phyloP scores from a whole-genome alignment of 306 rosid genomes.

The Crotalaria pallida region DNA sequence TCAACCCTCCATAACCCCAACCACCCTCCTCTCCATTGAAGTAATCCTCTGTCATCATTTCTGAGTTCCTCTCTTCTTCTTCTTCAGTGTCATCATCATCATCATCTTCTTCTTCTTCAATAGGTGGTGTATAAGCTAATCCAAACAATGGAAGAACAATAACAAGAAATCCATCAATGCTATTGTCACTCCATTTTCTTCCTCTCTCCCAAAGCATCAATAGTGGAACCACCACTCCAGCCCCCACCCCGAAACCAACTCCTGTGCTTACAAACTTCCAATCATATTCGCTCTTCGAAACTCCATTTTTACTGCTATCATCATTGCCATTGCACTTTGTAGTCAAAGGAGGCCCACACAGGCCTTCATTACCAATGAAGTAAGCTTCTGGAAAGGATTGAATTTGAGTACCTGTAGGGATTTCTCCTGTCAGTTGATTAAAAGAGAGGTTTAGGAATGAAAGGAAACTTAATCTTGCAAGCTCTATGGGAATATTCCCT shows the following conservation, averaged over 20 bases:
- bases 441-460: slow-evolving; percentile 34
- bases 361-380: slow-evolving; percentile 27
- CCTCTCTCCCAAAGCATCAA: slow-evolving; percentile 62
- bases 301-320: neutral
- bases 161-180: slow-evolving; percentile 46
- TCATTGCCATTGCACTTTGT: neutral
- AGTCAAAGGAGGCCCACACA: slow-evolving; percentile 40
- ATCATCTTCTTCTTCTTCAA: slow-evolving; percentile 36
- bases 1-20: slow-evolving; percentile 28
- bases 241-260: slow-evolving; percentile 82
- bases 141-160: slow-evolving; percentile 59
- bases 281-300: slow-evolving; percentile 21
- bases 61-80: slow-evolving; percentile 19
- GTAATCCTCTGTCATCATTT: slow-evolving; percentile 19
- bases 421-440: slow-evolving; percentile 27
- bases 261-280: slow-evolving; percentile 67
- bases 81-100: slow-evolving; percentile 17
- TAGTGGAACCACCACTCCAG: slow-evolving; percentile 52
- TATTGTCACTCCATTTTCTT: slow-evolving; percentile 55
- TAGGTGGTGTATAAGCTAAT: slow-evolving; percentile 34
- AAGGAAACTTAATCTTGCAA: slow-evolving; percentile 33
- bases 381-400: slow-evolving; percentile 21
- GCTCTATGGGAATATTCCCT: slow-evolving; percentile 32
- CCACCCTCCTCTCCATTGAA: slow-evolving; percentile 30
- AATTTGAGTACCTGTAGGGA: slow-evolving; percentile 38